phyloP scores from a whole-genome alignment of 2,329 filamentous ascomycete genomes.

The Lachnellula suecica region DNA sequence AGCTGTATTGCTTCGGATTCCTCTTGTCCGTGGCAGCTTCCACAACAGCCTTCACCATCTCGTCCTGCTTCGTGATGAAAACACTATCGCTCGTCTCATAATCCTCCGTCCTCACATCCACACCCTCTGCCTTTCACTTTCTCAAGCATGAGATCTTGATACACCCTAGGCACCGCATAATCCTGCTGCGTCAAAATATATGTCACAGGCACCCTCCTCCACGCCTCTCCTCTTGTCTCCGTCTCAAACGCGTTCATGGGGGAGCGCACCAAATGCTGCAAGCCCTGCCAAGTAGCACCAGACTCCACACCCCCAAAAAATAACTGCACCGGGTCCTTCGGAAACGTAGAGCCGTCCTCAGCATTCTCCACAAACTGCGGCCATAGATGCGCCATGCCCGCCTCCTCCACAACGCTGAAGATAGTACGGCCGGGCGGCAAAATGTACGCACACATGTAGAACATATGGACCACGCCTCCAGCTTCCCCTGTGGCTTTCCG shows the following conservation, averaged over 20 bases:
- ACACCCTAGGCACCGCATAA: not conserved
- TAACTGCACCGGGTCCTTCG: not conserved
- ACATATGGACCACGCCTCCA: constrained; percentile 30
- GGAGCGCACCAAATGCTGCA: not conserved
- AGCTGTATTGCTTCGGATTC: not conserved
- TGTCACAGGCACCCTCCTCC: not conserved
- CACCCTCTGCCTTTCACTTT: not conserved
- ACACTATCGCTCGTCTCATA: not conserved
- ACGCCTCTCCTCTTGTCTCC: not conserved
- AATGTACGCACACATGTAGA: constrained; percentile 9
- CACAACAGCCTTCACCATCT: not conserved
- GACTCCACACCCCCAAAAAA: not conserved
- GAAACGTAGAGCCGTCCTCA: not conserved
- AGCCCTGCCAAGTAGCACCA: not conserved
- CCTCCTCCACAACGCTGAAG: not conserved
- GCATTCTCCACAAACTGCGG: not conserved
- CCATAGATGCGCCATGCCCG: not conserved
- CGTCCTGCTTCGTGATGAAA: not conserved
- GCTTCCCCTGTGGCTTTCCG: constrained; percentile 34
- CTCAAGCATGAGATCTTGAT: not conserved
- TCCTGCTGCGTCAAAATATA: constrained; percentile 3
- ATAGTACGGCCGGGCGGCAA: constrained; percentile 1
- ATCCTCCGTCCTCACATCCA: not conserved
- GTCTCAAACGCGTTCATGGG: not conserved
- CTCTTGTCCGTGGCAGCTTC: not conserved